These are phyloP conservation scores for Vicia faba DNA, from an alignment of 306 rosid species.

Conservation along the genomic window DNA sequence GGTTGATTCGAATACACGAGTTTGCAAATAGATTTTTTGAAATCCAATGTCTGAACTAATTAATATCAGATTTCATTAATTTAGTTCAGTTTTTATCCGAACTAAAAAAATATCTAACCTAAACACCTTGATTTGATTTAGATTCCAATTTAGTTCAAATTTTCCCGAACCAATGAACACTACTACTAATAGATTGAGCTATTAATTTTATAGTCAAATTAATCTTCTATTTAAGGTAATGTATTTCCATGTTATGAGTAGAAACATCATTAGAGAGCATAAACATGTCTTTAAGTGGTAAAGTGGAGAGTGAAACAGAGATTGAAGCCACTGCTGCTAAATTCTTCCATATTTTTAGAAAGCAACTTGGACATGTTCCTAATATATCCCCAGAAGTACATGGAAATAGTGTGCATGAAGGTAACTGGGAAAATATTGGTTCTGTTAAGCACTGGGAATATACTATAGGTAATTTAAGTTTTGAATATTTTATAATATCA, in stretches of 20 bases:
- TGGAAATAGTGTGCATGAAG: constrained; percentile 38
- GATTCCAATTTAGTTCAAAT: too few relatives aligned
- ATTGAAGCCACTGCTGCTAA: constrained; percentile 38
- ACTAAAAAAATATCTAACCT: too few relatives aligned
- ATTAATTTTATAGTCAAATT: background rate
- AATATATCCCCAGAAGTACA: too few relatives aligned
- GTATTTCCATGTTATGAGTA: background rate
- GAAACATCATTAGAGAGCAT: background rate
- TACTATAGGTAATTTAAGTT: constrained; percentile 30
- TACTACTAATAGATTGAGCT: too few relatives aligned
- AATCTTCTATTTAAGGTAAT: background rate
- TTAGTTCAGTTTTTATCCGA: too few relatives aligned
- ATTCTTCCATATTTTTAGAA: constrained; percentile 31
- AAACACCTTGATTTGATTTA: too few relatives aligned
- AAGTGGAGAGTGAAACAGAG: constrained; percentile 36
- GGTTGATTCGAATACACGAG: too few relatives aligned
- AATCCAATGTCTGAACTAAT: too few relatives aligned
- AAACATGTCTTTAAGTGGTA: constrained; percentile 39
- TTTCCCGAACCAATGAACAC: too few relatives aligned
- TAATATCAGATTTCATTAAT: too few relatives aligned
- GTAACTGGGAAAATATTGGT: constrained; percentile 55
- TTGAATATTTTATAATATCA: background rate
- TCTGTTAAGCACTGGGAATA: constrained; percentile 47
- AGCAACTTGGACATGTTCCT: background rate
- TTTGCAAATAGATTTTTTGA: too few relatives aligned